Percentiles rank a stretch among this genome's conserved stretches.
phyloP scores from a whole-genome alignment of 2,329 filamentous ascomycete species.

The Trichoderma polysporum region DNA sequence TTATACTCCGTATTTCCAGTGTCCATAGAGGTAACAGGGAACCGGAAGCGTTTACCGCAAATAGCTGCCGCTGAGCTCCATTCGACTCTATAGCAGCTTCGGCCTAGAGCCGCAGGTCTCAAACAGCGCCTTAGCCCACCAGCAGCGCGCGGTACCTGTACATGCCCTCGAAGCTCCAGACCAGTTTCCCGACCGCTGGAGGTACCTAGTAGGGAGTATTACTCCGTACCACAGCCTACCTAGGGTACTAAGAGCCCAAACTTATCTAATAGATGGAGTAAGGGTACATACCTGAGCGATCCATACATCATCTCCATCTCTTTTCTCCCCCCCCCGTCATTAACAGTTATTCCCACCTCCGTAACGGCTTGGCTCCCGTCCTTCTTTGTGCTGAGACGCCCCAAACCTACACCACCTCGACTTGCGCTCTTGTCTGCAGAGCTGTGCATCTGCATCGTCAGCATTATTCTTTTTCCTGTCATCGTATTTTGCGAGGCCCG shows the following conservation, averaged over 20 bases:
- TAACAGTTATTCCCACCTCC: conserved; percentile 10
- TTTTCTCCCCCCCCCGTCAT: conserved; percentile 7
- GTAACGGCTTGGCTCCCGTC: conserved; percentile 16
- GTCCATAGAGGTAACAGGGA: neutral
- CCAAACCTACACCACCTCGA: conserved; percentile 1
- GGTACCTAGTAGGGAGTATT: neutral
- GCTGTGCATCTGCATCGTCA: conserved; percentile 8
- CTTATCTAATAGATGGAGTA: neutral
- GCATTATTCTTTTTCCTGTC: neutral
- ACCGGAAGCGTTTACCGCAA: neutral
- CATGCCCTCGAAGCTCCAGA: neutral
- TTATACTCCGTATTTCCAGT: neutral
- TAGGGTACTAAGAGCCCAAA: neutral
- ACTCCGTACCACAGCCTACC: neutral
- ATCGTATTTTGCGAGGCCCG: neutral
- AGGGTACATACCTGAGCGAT: neutral
- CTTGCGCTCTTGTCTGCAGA: neutral
- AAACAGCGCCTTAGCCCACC: neutral
- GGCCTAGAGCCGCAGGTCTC: neutral
- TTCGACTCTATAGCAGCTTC: neutral
- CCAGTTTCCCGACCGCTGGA: neutral
- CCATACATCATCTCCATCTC: conserved; percentile 7
- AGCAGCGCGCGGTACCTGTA: neutral
- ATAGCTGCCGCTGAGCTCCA: neutral
- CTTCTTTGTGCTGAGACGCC: conserved; percentile 7